These are phyloP conservation scores for Candida krabiensis DNA, from an alignment of 805 yeast species.

Conservation along the genomic window DNA sequence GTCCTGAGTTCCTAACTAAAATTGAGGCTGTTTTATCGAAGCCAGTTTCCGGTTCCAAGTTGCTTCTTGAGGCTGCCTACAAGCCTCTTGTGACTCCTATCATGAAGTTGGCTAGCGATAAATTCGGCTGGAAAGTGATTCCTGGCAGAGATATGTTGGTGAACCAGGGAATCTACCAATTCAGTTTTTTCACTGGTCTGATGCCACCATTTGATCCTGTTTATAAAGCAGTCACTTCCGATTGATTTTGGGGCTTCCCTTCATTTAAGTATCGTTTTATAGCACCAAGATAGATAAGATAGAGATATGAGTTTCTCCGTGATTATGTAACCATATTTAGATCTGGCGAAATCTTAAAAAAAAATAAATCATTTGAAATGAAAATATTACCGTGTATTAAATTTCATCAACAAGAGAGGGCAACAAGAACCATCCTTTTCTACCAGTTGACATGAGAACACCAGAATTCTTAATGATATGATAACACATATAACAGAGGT, in stretches of 20 bases:
- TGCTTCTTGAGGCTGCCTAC: slow-evolving; percentile 89
- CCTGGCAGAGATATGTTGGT: slow-evolving; percentile 92
- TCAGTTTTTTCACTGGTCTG: slow-evolving; percentile 69
- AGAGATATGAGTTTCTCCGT: too few relatives aligned
- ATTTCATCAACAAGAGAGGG: too few relatives aligned
- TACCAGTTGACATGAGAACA: too few relatives aligned
- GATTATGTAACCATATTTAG: too few relatives aligned
- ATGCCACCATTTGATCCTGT: slow-evolving; percentile 63
- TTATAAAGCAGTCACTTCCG: slow-evolving; percentile 53
- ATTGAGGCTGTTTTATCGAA: slow-evolving; percentile 48
- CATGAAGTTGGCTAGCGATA: slow-evolving; percentile 70
- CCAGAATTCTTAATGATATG: too few relatives aligned
- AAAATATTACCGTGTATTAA: too few relatives aligned
- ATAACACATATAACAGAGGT: slow-evolving; percentile 11
- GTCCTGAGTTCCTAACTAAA: slow-evolving; percentile 44
- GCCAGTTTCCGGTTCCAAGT: slow-evolving; percentile 44
- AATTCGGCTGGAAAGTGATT: slow-evolving; percentile 73
- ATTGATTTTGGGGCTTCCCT: too few relatives aligned
- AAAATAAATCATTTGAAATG: too few relatives aligned
- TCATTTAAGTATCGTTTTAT: too few relatives aligned
- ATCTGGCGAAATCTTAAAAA: too few relatives aligned
- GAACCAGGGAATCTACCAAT: slow-evolving; percentile 90
- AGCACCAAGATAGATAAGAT: too few relatives aligned
- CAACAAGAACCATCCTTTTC: too few relatives aligned
- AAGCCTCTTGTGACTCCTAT: slow-evolving; percentile 86